Conservation (phyloP, 2,329 filamentous ascomycete species). For the Sclerotinia spermophila region DNA sequence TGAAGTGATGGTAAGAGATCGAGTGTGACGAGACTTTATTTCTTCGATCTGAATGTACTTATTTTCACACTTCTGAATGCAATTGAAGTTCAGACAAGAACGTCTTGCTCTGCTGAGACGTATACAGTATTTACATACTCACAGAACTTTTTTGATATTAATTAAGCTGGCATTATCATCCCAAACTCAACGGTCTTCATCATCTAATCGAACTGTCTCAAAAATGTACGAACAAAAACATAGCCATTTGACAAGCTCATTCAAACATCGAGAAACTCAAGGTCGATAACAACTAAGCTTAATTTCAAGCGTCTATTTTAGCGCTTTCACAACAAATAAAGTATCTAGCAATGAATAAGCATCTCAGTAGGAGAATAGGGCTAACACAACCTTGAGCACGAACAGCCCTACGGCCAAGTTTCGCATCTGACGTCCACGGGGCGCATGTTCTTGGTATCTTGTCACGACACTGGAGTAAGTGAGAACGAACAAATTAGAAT, state of each 20-base stretch:
- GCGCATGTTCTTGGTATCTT: background rate
- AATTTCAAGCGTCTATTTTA: background rate
- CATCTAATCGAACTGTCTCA: background rate
- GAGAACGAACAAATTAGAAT: background rate
- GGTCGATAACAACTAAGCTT: background rate
- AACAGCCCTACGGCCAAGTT: background rate
- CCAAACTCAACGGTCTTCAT: background rate
- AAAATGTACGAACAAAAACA: background rate
- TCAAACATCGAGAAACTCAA: background rate
- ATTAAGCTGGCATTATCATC: background rate
- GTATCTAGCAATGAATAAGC: background rate
- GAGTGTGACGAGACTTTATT: background rate
- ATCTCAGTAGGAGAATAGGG: background rate
- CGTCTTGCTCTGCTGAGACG: background rate
- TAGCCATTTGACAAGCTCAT: background rate
- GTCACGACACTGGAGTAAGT: background rate
- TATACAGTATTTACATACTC: accelerated
- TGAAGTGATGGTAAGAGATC: background rate
- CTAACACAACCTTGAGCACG: too few species aligned
- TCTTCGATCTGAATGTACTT: background rate
- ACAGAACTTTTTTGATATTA: background rate
- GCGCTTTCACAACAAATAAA: background rate
- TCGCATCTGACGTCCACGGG: background rate
- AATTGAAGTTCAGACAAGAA: background rate
- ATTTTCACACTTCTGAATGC: background rate